A percentile compares a stretch with the other conserved stretches of the same genome.
These are phyloP conservation scores for Paramecium biaurelia DNA, from an alignment of 73 alveolate genomes.

Conservation along the genomic window DNA sequence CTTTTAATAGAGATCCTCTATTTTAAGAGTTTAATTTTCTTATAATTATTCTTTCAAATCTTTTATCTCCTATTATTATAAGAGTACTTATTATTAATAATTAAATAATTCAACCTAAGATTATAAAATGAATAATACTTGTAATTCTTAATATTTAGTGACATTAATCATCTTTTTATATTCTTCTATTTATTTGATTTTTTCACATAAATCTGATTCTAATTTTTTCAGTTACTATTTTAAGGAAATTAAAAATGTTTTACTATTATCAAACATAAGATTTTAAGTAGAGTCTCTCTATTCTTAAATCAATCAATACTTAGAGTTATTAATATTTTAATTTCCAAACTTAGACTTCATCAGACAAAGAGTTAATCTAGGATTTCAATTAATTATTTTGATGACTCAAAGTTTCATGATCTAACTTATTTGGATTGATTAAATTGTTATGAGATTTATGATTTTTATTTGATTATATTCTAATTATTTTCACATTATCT, in stretches of 20 bases:
- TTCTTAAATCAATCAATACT: neutral
- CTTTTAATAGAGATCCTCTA: neutral
- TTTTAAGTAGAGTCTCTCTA: neutral
- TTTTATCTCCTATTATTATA: neutral
- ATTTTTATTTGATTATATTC: neutral
- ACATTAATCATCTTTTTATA: neutral
- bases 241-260: neutral
- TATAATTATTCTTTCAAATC: neutral
- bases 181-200: neutral
- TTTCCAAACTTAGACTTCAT: neutral
- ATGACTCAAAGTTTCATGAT: neutral
- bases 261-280: neutral
- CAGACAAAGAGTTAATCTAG: neutral
- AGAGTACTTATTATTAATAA: neutral
- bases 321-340: neutral
- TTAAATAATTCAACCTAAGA: neutral
- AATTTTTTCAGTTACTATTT: neutral
- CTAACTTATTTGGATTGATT: neutral
- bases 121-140: neutral
- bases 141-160: neutral
- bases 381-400: neutral
- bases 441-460: conserved; percentile 1
- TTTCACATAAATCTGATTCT: neutral
- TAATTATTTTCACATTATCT: neutral
- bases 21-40: neutral